Base-by-base conservation (phyloP, 1,284 basidiomycete genomes). In the Naganishia sp. region DNA sequence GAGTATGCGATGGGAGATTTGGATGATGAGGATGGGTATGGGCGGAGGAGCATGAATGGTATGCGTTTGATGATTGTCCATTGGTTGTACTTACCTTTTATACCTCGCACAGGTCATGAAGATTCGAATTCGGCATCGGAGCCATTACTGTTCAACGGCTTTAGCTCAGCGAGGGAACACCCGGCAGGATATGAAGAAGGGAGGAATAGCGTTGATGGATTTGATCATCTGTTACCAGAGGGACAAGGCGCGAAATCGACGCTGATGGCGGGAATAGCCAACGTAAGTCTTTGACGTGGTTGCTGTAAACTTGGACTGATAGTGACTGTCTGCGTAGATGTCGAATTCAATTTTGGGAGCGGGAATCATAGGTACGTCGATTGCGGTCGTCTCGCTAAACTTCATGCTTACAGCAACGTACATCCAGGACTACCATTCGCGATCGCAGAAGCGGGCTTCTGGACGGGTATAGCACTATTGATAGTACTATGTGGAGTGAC, bases 341-440 rank as follows among this genome's bases (percentile, higher is more conserved):
- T 92, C 93, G 35, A 99, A 99, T 77, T 94, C 92, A 6, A 98
- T 99, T 61, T 82, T 99, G 28, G 95, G 95, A 49, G 95, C 95
- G 86, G 90, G 90, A 58, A 94, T 94, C 69, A 92, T 94, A 72
- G 92, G 88, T 92, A 83, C 68, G 82, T 76, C 47, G 57, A 32
- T 3, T 31, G n/a, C 32, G 10, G 13, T 9, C 35, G 35, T 39
- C 13, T 39, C 35, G 4, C 7, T 9, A 10, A 13, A 13, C 10
- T 13, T 39, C 35, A 39, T 39, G 17, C 45, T 28, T 25, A 55
- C 41, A 31, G 31, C 53, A 18, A 18, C 46, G 51, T 25, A 67
- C 35, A 10, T 11, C 31, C 68, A 93, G 92, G 87, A 64, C 82
- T 98, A 25, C 94, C 94, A 1, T 97, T 97, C 76, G 93, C 94